Evolutionary conservation across 148 eudicot species (phyloP).

Genomic region (Vaccinium corymbosum): DNA sequence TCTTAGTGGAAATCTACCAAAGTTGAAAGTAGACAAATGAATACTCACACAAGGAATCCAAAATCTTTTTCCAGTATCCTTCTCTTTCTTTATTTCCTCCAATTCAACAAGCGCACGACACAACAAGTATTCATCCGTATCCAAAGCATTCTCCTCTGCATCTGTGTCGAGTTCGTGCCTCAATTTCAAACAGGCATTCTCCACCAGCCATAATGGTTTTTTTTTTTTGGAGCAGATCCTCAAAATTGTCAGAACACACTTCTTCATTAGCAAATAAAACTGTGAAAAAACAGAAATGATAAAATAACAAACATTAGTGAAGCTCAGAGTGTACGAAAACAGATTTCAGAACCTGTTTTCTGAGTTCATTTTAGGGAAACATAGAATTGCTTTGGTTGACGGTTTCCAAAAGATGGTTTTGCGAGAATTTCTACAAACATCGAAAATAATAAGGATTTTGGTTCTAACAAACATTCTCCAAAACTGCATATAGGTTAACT

Average conservation of each 20-base stretch:
- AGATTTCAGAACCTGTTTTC: background rate
- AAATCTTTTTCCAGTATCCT: background rate
- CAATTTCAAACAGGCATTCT: constrained; percentile 1
- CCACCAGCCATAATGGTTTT: background rate
- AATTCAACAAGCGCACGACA: background rate
- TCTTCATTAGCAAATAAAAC: constrained; percentile 2
- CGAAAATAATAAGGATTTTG: background rate
- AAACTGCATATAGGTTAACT: too few species aligned
- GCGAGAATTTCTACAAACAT: background rate
- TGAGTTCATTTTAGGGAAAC: background rate
- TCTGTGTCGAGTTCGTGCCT: background rate
- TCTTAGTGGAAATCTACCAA: background rate
- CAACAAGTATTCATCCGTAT: constrained; percentile 2
- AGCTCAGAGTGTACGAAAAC: background rate
- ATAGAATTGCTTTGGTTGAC: background rate
- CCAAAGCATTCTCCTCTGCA: background rate
- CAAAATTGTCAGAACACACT: background rate
- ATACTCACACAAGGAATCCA: constrained; percentile 9
- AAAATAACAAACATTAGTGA: background rate
- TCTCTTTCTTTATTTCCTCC: background rate
- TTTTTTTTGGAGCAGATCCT: background rate
- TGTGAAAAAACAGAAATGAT: background rate
- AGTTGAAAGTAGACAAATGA: background rate
- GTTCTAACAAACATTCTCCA: background rate
- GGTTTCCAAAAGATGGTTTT: background rate